These are phyloP conservation scores for Ormosia semicastrata DNA, from an alignment of 306 rosid genomes.

Conservation along the genomic window DNA sequence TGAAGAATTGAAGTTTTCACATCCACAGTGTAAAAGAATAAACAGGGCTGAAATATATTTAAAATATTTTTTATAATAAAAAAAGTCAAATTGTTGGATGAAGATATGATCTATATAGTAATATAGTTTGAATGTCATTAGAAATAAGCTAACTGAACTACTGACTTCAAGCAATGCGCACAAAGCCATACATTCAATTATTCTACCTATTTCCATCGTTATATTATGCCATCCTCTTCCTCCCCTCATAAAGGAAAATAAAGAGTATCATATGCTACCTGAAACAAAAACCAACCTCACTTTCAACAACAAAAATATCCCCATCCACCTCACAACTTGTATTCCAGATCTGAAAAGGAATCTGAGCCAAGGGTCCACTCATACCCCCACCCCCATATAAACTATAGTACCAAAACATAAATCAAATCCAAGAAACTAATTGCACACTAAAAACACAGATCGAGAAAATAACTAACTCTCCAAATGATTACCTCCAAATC, in stretches of 20 bases:
- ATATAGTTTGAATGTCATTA: no score
- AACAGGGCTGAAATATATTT: no score
- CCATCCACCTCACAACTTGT: slow-evolving; percentile 33
- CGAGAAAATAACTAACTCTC: not conserved
- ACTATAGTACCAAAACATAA: slow-evolving; percentile 33
- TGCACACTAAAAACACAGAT: slow-evolving; percentile 21
- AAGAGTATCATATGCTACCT: slow-evolving; percentile 25
- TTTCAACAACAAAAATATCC: slow-evolving; percentile 46
- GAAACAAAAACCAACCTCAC: slow-evolving; percentile 41
- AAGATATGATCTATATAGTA: no score
- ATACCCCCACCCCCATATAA: slow-evolving; percentile 22
- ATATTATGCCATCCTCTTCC: slow-evolving; percentile 20
- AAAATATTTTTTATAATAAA: no score
- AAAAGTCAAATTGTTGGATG: no score
- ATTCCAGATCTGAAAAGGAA: slow-evolving; percentile 71
- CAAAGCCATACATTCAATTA: no score
- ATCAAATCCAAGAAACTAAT: slow-evolving; percentile 30
- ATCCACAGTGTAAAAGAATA: no score
- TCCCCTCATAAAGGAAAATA: slow-evolving; percentile 31
- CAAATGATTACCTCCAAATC: slow-evolving; percentile 2
- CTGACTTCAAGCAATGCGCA: no score
- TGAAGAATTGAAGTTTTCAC: no score
- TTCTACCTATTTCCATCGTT: slow-evolving; percentile 22
- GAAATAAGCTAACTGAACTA: no score
- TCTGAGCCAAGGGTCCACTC: slow-evolving; percentile 69